Conservation (phyloP, 371 early-diverging fungal genomes). For the Zychaea mexicana region DNA sequence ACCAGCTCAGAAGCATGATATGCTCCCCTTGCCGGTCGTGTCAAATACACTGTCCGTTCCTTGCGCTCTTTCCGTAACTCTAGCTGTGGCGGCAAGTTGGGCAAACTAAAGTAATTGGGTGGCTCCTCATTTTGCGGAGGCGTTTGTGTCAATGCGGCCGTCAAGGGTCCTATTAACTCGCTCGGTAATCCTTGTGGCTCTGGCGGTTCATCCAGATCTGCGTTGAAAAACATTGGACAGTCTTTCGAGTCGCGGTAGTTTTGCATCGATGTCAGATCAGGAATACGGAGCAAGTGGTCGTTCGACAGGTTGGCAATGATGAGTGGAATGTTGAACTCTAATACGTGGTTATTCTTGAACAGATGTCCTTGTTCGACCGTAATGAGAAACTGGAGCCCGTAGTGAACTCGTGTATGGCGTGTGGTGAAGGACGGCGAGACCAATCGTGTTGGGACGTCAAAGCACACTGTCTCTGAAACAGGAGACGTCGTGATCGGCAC, state of each 20-base stretch:
- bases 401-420: constrained; percentile 46
- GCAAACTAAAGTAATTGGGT: constrained; percentile 46
- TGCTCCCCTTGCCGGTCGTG: constrained; percentile 33
- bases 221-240: constrained; percentile 44
- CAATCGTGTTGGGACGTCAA: constrained; percentile 47
- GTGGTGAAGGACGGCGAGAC: constrained; percentile 48
- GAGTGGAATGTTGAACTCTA: constrained; percentile 45
- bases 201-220: constrained; percentile 43
- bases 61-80: constrained; percentile 34
- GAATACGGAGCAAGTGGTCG: constrained; percentile 42
- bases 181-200: constrained; percentile 24
- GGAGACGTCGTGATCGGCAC: constrained; percentile 15
- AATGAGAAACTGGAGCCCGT: constrained; percentile 37
- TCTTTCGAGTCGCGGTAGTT: constrained; percentile 33
- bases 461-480: constrained; percentile 24
- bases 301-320: constrained; percentile 45
- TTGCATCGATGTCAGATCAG: constrained; percentile 36
- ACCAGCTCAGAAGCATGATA: constrained; percentile 24
- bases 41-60: constrained; percentile 37
- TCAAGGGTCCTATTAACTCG: constrained; percentile 23
- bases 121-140: constrained; percentile 44
- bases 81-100: constrained; percentile 35
- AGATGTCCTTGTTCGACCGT: constrained; percentile 32
- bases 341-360: constrained; percentile 28
- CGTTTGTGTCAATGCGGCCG: constrained; percentile 23